Base-by-base conservation (phyloP, 495 filamentous ascomycete species). In the Cercophora sp. region DNA sequence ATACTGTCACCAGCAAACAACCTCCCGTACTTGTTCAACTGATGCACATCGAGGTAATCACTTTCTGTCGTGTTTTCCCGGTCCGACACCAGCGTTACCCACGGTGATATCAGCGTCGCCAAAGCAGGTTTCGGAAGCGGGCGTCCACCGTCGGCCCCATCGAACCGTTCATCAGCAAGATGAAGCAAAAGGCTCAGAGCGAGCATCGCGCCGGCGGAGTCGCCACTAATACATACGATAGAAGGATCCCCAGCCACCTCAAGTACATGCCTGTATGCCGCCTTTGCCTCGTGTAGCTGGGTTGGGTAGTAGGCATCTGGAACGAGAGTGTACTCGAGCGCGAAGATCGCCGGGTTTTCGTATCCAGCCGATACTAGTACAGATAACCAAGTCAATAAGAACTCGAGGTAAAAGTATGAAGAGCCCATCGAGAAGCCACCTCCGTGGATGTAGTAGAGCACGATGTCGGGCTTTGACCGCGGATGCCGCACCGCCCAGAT, bases 371-470 rank as follows among this genome's bases (percentile, higher is more conserved):
- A 66, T 24, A 72, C 68, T 29, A 91, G 69, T 0, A 84, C 62
- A 35, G 67, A 74, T 13, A 83, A 58, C 82, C 81, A 87, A 22
- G 82, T 77, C 29, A 88, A 60, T 15, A 91, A 72, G 56, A 91
- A 90, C 64, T 91, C 87, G 18, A 91, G 78, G 63, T 91, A 91
- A 65, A 91, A 91, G 66, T 87, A 85, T 22, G 74, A 63, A 11
- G 85, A 86, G 25, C 87, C 87, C 84, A 91, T 86, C 2, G 80
- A 78, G 58, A 91, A 90, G 1, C 87, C 87, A 16, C 87, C 87
- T 81, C 86, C 87, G 65, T 91, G 87, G 36, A 77, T 78, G 57
- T 90, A 89, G 59, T 86, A 89, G 8, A 90, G 62, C 8, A 87
- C 78, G 40, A 91, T 60, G 65, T 90, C 87, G 0, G 86, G 83